Percentiles rank a stretch among this genome's conserved stretches.
Evolutionary conservation across 257 asterid species (phyloP).

Genomic region (Solanum rostratum): DNA sequence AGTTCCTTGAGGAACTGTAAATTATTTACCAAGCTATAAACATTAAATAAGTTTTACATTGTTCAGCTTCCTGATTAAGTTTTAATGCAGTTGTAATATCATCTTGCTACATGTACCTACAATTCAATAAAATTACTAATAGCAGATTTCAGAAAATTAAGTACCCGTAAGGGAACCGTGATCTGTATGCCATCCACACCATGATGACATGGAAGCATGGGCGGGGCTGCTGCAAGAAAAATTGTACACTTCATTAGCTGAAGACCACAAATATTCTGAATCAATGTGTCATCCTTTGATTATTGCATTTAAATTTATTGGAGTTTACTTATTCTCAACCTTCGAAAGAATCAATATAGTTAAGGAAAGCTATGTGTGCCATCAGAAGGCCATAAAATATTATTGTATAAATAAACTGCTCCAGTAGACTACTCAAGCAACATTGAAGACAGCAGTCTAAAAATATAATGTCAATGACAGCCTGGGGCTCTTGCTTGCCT

Average conservation of each 20-base stretch:
- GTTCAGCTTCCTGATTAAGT: background rate
- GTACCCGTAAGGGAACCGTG: constrained; percentile 90
- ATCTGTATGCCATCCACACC: constrained; percentile 99
- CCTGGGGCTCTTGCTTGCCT: background rate
- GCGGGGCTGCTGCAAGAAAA: constrained; percentile 22
- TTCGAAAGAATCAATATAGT: background rate
- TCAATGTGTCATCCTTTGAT: background rate
- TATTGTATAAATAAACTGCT: background rate
- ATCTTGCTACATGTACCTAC: background rate
- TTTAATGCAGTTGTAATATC: background rate
- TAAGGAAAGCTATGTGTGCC: background rate
- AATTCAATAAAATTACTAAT: background rate
- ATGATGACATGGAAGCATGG: constrained; percentile 52
- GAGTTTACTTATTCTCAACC: background rate
- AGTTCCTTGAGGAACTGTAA: background rate
- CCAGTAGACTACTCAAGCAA: background rate
- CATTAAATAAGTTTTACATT: background rate
- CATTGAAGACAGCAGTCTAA: background rate
- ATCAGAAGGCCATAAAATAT: background rate
- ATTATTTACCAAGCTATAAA: background rate
- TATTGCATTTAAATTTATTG: background rate
- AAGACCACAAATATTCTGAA: background rate
- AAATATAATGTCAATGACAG: background rate
- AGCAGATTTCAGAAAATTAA: background rate
- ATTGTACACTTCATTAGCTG: background rate